Conservation (phyloP, 306 rosid genomes). For the Argentina anserina region DNA sequence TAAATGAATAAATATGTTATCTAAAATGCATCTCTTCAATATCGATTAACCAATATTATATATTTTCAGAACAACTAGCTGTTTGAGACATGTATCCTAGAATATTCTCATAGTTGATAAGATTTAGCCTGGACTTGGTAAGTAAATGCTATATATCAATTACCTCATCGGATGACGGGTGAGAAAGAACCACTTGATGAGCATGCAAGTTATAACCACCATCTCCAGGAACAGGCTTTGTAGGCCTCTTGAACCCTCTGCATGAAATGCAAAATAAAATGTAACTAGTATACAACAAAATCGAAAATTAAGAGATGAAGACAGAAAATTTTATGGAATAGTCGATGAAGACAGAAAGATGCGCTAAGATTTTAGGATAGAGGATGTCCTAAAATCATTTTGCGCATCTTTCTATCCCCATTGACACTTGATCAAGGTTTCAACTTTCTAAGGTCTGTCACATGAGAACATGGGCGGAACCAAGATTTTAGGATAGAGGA, state of each 20-base stretch:
- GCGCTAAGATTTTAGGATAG: no score
- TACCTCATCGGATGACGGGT: conserved; percentile 73
- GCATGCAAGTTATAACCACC: conserved; percentile 88
- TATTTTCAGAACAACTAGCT: neutral
- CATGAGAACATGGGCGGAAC: no score
- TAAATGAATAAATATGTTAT: neutral
- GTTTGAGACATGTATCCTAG: neutral
- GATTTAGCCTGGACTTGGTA: neutral
- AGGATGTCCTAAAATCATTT: no score
- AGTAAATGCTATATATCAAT: neutral
- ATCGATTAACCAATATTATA: neutral
- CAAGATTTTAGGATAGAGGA: no score
- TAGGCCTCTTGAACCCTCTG: conserved; percentile 76
- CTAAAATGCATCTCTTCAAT: neutral
- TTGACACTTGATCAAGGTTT: no score
- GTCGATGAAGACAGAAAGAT: no score
- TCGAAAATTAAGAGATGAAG: no score
- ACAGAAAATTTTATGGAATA: no score
- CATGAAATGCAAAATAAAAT: conserved; percentile 5
- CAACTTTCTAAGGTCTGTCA: no score
- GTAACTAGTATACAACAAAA: no score
- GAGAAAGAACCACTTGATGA: conserved; percentile 56
- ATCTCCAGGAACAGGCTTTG: conserved; percentile 90
- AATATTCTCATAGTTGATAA: neutral
- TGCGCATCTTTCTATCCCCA: no score